A percentile compares a stretch with the other conserved stretches of the same genome.
phyloP scores from a whole-genome alignment of 2,329 filamentous ascomycete species.

The Aspergillus alliaceus region DNA sequence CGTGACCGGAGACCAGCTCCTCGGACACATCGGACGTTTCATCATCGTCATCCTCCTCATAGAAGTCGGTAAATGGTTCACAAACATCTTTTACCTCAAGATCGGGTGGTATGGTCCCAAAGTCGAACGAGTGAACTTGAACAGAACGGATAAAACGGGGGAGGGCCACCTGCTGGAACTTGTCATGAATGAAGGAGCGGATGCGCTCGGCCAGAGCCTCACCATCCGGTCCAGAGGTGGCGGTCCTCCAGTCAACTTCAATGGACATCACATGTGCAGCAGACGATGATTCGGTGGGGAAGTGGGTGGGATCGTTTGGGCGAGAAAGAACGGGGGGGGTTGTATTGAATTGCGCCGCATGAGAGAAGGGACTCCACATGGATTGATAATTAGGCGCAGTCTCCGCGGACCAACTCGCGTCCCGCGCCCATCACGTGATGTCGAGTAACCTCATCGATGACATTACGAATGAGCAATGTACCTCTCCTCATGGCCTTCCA shows the following conservation, averaged over 20 bases:
- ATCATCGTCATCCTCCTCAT: slow-evolving; percentile 71
- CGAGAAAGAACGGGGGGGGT: not conserved
- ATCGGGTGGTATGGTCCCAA: slow-evolving; percentile 77
- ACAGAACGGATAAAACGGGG: slow-evolving; percentile 97
- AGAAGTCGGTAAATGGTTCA: slow-evolving; percentile 93
- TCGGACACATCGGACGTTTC: slow-evolving; percentile 38
- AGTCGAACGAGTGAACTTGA: slow-evolving; percentile 89
- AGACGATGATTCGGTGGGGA: not conserved
- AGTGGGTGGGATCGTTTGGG: not conserved
- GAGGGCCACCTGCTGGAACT: slow-evolving; percentile 87
- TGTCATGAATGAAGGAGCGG: slow-evolving; percentile 89
- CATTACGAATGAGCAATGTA: not conserved
- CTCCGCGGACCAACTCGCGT: not conserved
- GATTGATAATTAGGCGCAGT: not conserved
- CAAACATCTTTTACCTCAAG: slow-evolving; percentile 96
- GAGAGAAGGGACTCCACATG: not conserved
- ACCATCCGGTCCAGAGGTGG: slow-evolving; percentile 87
- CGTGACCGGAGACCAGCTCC: slow-evolving; percentile 29
- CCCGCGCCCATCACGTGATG: not conserved
- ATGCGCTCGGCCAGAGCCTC: slow-evolving; percentile 80
- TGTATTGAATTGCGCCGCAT: not conserved
- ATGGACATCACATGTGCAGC: slow-evolving; percentile 72
- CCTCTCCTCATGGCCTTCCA: not conserved
- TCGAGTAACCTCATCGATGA: not conserved
- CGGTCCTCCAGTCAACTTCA: slow-evolving; percentile 92